These are phyloP conservation scores for Epichloe uncinata DNA, from an alignment of 2,329 filamentous ascomycete species.

Conservation along the genomic window DNA sequence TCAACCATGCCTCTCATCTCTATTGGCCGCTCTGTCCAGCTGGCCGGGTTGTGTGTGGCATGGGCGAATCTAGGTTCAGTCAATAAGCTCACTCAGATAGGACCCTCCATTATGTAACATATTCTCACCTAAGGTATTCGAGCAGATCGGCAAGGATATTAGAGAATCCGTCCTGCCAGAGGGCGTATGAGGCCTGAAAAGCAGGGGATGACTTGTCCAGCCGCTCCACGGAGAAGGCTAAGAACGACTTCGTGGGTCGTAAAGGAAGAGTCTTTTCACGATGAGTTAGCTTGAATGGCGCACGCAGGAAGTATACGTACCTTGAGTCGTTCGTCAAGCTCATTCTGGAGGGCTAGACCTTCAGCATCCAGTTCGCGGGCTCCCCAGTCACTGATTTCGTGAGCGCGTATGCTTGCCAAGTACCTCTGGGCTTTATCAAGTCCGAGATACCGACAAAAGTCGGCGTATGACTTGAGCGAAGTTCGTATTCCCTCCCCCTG, in stretches of 20 bases:
- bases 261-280: conserved; percentile 52
- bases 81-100: not conserved
- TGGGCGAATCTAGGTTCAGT: conserved; percentile 56
- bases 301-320: conserved; percentile 22
- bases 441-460: conserved; percentile 69
- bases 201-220: conserved; percentile 59
- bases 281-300: conserved; percentile 6
- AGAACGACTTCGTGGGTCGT: conserved; percentile 75
- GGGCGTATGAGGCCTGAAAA: conserved; percentile 59
- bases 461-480: conserved; percentile 58
- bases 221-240: conserved; percentile 88
- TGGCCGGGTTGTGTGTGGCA: conserved; percentile 74
- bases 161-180: conserved; percentile 81
- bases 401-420: conserved; percentile 56
- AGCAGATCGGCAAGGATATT: conserved; percentile 75
- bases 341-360: conserved; percentile 63
- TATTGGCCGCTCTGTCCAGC: conserved; percentile 64
- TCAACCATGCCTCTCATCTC: conserved; percentile 69
- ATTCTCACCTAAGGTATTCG: conserved; percentile 57
- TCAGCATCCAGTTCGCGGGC: conserved; percentile 62
- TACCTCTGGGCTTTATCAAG: conserved; percentile 73
- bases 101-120: not conserved
- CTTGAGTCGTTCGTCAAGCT: conserved; percentile 64
- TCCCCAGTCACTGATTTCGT: conserved; percentile 74
- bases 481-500: conserved; percentile 53